Evolutionary conservation across 352 stramenopile genomes (phyloP).

Genomic region (Pythium phragmiticola): DNA sequence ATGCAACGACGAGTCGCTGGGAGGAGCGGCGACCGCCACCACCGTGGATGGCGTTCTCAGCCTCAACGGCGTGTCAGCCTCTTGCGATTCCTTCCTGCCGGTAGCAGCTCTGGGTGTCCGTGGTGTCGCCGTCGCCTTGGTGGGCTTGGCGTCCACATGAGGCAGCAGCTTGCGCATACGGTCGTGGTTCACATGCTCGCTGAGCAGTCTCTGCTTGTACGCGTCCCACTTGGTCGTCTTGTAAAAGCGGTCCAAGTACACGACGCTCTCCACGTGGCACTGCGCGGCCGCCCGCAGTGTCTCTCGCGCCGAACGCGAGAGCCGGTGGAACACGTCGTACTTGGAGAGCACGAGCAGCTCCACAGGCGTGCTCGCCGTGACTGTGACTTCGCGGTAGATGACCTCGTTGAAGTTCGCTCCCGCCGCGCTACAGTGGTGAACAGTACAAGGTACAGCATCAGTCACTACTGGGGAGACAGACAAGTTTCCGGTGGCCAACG

Average conservation of each 20-base stretch:
- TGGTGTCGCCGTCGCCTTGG: not conserved
- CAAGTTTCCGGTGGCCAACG: no score
- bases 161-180: conserved; percentile 50
- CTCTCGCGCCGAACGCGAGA: conserved; percentile 55
- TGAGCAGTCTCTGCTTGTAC: conserved; percentile 52
- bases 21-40: no score
- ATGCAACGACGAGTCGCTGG: not conserved
- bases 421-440: conserved; percentile 47
- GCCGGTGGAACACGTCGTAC: conserved; percentile 75
- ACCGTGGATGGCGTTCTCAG: no score
- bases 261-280: conserved; percentile 44
- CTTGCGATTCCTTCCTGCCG: no score
- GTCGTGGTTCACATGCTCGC: conserved; percentile 44
- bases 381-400: conserved; percentile 59
- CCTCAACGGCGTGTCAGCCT: no score
- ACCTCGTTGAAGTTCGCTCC: conserved; percentile 65
- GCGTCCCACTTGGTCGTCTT: conserved; percentile 69
- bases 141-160: not conserved
- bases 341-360: conserved; percentile 72
- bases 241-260: conserved; percentile 68
- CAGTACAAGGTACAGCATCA: not conserved
- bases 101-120: no score
- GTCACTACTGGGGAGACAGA: no score
- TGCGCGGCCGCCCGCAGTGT: conserved; percentile 47
- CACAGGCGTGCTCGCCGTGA: conserved; percentile 64